Percentiles rank a stretch among this genome's conserved stretches.
phyloP scores from a whole-genome alignment of 2,329 filamentous ascomycete genomes.

The Lizonia empirigonia region DNA sequence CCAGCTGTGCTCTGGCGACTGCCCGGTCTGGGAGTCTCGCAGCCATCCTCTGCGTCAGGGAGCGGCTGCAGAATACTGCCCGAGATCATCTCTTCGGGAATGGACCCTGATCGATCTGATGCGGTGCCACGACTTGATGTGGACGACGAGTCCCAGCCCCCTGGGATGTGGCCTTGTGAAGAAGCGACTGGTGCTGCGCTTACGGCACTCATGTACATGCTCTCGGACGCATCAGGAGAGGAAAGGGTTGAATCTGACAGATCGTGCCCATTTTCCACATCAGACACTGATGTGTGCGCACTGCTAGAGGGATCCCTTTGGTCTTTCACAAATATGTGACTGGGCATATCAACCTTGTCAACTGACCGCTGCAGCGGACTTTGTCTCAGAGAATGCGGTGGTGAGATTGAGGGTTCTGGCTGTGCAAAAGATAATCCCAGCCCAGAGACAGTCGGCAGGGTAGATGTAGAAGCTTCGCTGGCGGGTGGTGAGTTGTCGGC shows the following conservation, averaged over 20 bases:
- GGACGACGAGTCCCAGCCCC: constrained; percentile 50
- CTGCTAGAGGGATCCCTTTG: constrained; percentile 4
- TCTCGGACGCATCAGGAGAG: constrained; percentile 79
- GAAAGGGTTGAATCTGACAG: constrained; percentile 67
- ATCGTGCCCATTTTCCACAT: constrained; percentile 24
- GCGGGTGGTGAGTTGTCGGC: constrained; percentile 15
- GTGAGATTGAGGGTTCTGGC: constrained; percentile 10
- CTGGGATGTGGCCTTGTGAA: constrained; percentile 44
- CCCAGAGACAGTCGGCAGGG: constrained; percentile 33
- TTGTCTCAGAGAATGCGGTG: constrained; percentile 16
- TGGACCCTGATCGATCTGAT: constrained; percentile 34
- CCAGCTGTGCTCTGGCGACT: constrained; percentile 35
- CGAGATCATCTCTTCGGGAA: constrained; percentile 39
- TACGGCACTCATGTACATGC: constrained; percentile 81
- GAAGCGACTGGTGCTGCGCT: constrained; percentile 48
- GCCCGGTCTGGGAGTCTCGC: constrained; percentile 47
- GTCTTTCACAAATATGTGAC: constrained; percentile 20
- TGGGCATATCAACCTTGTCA: constrained; percentile 22
- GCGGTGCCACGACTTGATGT: constrained; percentile 38
- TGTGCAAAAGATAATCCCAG: constrained; percentile 28
- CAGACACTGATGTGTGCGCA: not conserved
- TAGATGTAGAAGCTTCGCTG: constrained; percentile 26
- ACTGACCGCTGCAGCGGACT: constrained; percentile 11
- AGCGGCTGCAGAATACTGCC: constrained; percentile 39
- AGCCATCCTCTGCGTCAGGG: constrained; percentile 43